These are phyloP conservation scores for Mortierella sp. DNA, from an alignment of 371 early-diverging fungal genomes.

Conservation along the genomic window DNA sequence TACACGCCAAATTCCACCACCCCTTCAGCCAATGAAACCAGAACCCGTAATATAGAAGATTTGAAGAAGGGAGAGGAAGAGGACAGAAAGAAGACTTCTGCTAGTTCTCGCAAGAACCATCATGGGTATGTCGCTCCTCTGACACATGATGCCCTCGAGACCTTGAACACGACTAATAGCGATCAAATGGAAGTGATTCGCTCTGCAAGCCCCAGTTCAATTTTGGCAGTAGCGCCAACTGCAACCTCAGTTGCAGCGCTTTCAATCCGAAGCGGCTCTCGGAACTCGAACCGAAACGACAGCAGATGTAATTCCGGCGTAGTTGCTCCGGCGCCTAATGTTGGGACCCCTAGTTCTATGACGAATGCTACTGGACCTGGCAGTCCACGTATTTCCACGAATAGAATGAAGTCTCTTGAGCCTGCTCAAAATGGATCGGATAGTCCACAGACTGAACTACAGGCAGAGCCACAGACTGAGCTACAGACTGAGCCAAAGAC, in stretches of 20 bases:
- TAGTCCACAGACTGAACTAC: constrained; percentile 8
- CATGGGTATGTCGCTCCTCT: constrained; percentile 20
- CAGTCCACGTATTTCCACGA: constrained; percentile 21
- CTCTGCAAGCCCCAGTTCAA: neutral
- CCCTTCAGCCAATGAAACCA: neutral
- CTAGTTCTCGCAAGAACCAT: constrained; percentile 13
- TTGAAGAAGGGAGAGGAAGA: constrained; percentile 1
- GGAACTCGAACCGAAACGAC: constrained; percentile 27
- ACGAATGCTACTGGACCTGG: constrained; percentile 2
- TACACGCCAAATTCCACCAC: neutral
- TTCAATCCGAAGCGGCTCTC: constrained; percentile 44
- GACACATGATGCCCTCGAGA: constrained; percentile 31
- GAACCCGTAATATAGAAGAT: neutral
- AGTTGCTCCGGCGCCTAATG: neutral
- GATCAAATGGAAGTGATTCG: neutral
- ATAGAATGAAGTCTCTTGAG: constrained; percentile 5
- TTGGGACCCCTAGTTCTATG: constrained; percentile 26
- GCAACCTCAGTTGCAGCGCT: constrained; percentile 39
- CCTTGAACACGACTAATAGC: constrained; percentile 16
- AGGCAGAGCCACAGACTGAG: too few species aligned
- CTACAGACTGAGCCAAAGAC: too few species aligned
- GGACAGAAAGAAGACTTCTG: neutral
- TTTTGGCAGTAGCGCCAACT: constrained; percentile 16
- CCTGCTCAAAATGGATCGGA: constrained; percentile 4
- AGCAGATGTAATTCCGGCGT: neutral